Evolutionary conservation across 768 basidiomycete genomes (phyloP), one percentile per base, ranked within the genome.

Genomic region (Lactifluus subvellereus): DNA sequence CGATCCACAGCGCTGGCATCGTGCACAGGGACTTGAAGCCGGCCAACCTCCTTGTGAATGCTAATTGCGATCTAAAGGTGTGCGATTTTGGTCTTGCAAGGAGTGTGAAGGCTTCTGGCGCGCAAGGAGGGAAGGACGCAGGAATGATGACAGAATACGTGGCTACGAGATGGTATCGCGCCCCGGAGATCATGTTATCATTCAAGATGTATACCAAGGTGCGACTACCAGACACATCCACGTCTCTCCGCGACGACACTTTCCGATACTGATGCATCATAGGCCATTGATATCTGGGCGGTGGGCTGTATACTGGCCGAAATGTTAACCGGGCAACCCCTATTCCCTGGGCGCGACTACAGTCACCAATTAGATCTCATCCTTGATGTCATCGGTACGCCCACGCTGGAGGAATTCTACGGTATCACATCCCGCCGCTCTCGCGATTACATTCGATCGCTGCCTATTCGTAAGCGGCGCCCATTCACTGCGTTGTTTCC

Each of bases 171-270:
- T 95, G 91, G 93, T 96, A 94, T 72, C 84, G 91, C 53, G 93
- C 94, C 0, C 92, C 92, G 0, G 94, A 96, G 74, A 93, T 95
- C 71, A 96, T 96, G 93, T 79, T 94, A 56, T 91, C 88, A 3
- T 94, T 94, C 83, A 91, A 92, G 77, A 88, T 88, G 85, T 88
- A 88, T 72, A 87, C 86, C 60, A 87, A 87, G 78, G 86, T 84
- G n/a, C 27, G 68, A 42, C 38, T 27, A 43, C 57, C 45, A 30
- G 37, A 53, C 43, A 67, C 58, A 20, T 27, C 6, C n/a, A 32
- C 37, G 14, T 5, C 11, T 20, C 16, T 52, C 47, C 20, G 47
- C 47, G 22, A 13, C 2, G 47, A 27, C 47, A 11, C 16, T 51
- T 14, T 38, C 40, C 33, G 52, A 32, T 54, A 13, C 30, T 53